These are phyloP conservation scores for Microcos paniculata DNA, from an alignment of 345 rosid species.

Conservation along the genomic window DNA sequence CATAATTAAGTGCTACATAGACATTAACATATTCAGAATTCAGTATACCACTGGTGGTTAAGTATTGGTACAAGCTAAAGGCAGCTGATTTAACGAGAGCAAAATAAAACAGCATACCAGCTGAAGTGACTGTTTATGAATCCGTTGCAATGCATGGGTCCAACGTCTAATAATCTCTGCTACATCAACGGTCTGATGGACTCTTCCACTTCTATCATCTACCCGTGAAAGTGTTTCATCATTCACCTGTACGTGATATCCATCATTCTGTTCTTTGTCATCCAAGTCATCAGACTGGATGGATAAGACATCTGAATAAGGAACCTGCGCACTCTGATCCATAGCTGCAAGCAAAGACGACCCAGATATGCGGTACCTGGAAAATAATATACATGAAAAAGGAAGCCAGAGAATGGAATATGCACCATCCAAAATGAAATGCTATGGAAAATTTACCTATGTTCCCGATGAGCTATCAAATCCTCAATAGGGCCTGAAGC, in stretches of 20 bases:
- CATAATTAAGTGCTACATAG: not conserved
- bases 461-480: constrained; percentile 96
- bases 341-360: constrained; percentile 92
- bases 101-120: constrained; percentile 57
- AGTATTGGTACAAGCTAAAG: not conserved
- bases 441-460: constrained; percentile 60
- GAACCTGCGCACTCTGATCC: constrained; percentile 95
- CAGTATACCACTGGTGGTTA: not conserved
- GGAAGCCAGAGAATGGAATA: constrained; percentile 8
- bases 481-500: constrained; percentile 99
- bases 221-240: constrained; percentile 66
- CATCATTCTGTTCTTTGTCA: constrained; percentile 73
- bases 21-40: not conserved
- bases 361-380: constrained; percentile 97
- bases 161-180: constrained; percentile 98
- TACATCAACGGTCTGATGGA: constrained; percentile 87
- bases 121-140: constrained; percentile 95
- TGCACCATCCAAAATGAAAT: not conserved
- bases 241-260: constrained; percentile 43
- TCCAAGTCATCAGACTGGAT: constrained; percentile 57
- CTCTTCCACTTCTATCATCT: constrained; percentile 91
- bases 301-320: constrained; percentile 63
- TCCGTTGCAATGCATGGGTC: constrained; percentile 98
- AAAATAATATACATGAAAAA: constrained; percentile 28
- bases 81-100: constrained; percentile 4